phyloP scores from a whole-genome alignment of 495 filamentous ascomycete species.

The Staphylotrichum longicolle region DNA sequence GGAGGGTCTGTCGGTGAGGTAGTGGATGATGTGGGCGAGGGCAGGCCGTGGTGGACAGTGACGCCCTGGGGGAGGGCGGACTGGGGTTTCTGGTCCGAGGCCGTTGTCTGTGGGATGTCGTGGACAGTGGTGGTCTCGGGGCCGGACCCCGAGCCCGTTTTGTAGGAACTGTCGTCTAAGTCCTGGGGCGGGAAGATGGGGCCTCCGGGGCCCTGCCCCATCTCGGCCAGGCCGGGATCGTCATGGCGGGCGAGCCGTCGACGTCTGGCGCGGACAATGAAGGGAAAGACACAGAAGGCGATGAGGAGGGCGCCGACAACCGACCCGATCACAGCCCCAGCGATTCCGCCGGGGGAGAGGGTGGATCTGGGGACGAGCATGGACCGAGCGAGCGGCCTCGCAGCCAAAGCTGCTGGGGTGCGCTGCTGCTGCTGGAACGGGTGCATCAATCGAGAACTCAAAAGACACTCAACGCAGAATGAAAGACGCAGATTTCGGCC shows the following conservation, averaged over 20 bases:
- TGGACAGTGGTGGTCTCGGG: constrained; percentile 17
- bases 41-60: constrained; percentile 28
- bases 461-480: constrained; percentile 3
- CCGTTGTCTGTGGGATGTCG: constrained; percentile 20
- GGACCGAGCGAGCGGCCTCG: constrained; percentile 25
- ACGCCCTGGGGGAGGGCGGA: constrained; percentile 26
- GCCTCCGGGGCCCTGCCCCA: constrained; percentile 39
- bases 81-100: constrained; percentile 21
- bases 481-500: background rate
- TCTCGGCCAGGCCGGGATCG: constrained; percentile 32
- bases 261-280: constrained; percentile 35
- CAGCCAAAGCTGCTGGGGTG: constrained; percentile 15
- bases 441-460: constrained; percentile 15
- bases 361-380: constrained; percentile 31
- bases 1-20: constrained; percentile 23
- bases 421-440: constrained; percentile 11
- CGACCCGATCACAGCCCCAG: constrained; percentile 39
- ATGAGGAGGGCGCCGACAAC: constrained; percentile 35
- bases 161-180: constrained; percentile 26
- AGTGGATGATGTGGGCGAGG: constrained; percentile 32
- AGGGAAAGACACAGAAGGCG: constrained; percentile 35
- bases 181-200: constrained; percentile 25
- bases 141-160: constrained; percentile 18
- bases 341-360: constrained; percentile 35
- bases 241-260: constrained; percentile 24